Conservation (phyloP, 192 early-diverging fungal genomes). For the Spizellomyces sp. region DNA sequence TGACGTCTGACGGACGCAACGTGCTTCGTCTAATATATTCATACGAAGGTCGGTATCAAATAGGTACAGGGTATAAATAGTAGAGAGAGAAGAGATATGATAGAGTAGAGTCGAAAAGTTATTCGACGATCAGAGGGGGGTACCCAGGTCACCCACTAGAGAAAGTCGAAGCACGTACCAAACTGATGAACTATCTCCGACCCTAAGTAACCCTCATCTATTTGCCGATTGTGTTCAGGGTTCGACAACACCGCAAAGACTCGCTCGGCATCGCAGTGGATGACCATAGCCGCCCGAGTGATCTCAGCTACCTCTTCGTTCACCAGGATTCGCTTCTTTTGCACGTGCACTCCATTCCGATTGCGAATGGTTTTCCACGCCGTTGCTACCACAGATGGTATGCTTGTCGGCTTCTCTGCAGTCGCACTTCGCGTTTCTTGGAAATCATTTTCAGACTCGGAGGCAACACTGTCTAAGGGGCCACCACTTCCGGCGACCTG, state of each 20-base stretch:
- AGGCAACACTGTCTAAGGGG: neutral
- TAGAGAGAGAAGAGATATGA: too few relatives aligned
- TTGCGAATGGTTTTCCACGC: constrained; percentile 50
- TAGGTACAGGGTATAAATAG: too few relatives aligned
- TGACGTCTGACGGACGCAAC: constrained; percentile 27
- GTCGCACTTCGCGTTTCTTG: neutral
- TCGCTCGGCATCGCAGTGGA: constrained; percentile 49
- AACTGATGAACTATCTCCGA: constrained; percentile 35
- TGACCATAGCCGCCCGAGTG: constrained; percentile 21
- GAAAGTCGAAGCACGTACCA: constrained; percentile 27
- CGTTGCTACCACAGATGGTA: neutral
- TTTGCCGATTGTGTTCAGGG: constrained; percentile 51
- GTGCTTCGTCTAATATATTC: too few relatives aligned
- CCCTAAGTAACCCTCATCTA: constrained; percentile 42
- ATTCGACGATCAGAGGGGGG: too few relatives aligned
- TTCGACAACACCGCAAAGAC: constrained; percentile 59
- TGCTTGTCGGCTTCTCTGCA: neutral
- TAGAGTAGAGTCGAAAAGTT: too few relatives aligned
- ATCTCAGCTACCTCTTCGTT: constrained; percentile 38
- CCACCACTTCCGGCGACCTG: neutral
- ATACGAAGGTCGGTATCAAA: too few relatives aligned
- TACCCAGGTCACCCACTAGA: neutral
- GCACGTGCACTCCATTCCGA: constrained; percentile 36
- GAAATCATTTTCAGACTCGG: neutral
- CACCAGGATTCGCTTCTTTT: constrained; percentile 39